Evolutionary conservation across 2,329 filamentous ascomycete genomes (phyloP).

Genomic region (Ceratocystis huliohia): DNA sequence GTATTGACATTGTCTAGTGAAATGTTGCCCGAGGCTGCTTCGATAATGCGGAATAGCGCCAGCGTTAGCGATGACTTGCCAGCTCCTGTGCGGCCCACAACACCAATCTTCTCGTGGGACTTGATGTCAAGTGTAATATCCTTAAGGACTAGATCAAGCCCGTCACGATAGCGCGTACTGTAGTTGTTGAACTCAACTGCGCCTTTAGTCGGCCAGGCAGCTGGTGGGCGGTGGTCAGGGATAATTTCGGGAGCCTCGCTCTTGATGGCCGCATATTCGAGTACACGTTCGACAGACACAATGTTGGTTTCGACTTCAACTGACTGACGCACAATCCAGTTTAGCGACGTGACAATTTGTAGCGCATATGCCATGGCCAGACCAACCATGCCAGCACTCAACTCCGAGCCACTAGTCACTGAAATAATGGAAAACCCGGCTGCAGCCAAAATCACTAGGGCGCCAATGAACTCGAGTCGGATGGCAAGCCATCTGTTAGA

Average conservation of each 20-base stretch:
- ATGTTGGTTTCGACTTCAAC: constrained; percentile 99
- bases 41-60: constrained; percentile 89
- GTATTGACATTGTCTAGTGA: constrained; percentile 84
- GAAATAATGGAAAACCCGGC: constrained; percentile 73
- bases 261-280: constrained; percentile 84
- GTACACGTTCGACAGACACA: constrained; percentile 90
- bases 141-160: constrained; percentile 83
- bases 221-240: constrained; percentile 70
- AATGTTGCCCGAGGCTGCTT: constrained; percentile 69
- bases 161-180: constrained; percentile 82
- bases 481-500: constrained; percentile 91
- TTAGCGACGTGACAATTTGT: constrained; percentile 91
- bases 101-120: constrained; percentile 93
- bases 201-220: constrained; percentile 83
- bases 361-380: constrained; percentile 94
- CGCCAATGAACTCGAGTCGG: constrained; percentile 88
- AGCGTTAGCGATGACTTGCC: constrained; percentile 92
- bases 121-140: constrained; percentile 87
- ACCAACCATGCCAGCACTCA: constrained; percentile 69
- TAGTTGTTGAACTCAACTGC: constrained; percentile 85
- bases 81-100: constrained; percentile 89
- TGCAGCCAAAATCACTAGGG: constrained; percentile 77
- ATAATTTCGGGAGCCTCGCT: constrained; percentile 93
- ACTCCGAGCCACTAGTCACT: constrained; percentile 51
- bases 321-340: constrained; percentile 97